Base-by-base conservation (phyloP, 192 early-diverging fungal genomes). In the Umbelopsis vinacea region DNA sequence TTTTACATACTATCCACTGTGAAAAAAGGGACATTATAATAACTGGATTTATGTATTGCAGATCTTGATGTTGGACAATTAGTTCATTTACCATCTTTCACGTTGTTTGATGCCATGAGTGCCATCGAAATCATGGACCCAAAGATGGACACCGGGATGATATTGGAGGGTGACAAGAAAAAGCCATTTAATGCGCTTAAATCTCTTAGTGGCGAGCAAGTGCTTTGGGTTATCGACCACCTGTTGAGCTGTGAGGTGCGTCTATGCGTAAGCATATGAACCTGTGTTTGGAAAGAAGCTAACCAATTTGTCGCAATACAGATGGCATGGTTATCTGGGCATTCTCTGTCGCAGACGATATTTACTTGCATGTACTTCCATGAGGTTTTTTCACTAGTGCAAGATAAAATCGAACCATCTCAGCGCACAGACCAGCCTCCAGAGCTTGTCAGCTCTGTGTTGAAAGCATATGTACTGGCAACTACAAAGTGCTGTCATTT, bases 91-190 rank as follows among this genome's bases (percentile, higher is more conserved):
- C 74, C 79, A 47, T 78, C 83, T 2, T 89, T 89, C 73, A 83
- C 79, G 19, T 60, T 89, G 3, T 86, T 81, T 72, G 88, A 89
- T 48, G 88, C 86, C 23, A 88, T 89, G 88, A 83, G 85, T 43
- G 87, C 88, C 14, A 87, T 88, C 48, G 88, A 89, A 78, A 87
- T 89, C 26, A 87, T 86, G 84, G 84, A 89, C 73, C 85, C 87
- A 15, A 82, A 85, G 46, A 87, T 89, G 87, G 87, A 89, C 46
- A 89, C 85, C 6, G 85, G 87, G 12, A 89, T 89, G 84, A 67
- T 83, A 11, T 35, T 87, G 9, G 74, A 82, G 38, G 83, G 82
- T 14, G 75, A 76, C 67, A 76, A 72, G 6, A 74, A 70, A 19
- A 73, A 72, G 19, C 70, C 71, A 22, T 87, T 80, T 69, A 68